phyloP scores from a whole-genome alignment of 306 rosid species.

The Abrus precatorius region DNA sequence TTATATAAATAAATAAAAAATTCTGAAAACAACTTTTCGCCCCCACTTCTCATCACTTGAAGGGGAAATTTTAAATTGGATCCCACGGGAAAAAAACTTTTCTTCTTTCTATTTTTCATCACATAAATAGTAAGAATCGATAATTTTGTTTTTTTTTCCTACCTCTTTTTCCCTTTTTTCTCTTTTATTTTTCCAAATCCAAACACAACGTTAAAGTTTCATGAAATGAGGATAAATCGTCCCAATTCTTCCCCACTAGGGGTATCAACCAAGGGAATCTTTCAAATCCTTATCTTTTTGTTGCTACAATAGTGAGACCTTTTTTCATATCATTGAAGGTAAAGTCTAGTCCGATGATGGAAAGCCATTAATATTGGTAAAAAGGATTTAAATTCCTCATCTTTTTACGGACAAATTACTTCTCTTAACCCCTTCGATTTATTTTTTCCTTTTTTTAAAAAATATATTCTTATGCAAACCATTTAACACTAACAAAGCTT shows the following conservation, averaged over 20 bases:
- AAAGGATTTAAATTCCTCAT: neutral
- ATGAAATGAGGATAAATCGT: neutral
- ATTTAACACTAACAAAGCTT: neutral
- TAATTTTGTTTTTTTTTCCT: too few relatives aligned
- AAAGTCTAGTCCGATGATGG: neutral
- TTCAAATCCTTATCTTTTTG: neutral
- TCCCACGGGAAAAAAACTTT: too few relatives aligned
- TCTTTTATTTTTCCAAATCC: too few relatives aligned
- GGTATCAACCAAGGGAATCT: neutral
- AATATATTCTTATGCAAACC: neutral
- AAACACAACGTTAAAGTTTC: too few relatives aligned
- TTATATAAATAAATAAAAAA: too few relatives aligned
- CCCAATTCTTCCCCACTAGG: neutral
- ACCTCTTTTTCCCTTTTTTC: too few relatives aligned
- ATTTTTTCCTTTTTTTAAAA: too few relatives aligned
- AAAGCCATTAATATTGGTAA: slow-evolving; percentile 1
- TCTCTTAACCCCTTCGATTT: neutral
- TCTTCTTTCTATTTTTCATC: too few relatives aligned
- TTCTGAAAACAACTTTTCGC: too few relatives aligned
- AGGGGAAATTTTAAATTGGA: too few relatives aligned
- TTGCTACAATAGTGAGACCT: neutral
- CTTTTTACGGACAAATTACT: neutral
- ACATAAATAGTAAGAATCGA: too few relatives aligned
- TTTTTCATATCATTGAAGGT: neutral
- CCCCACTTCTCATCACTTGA: too few relatives aligned